Evolutionary conservation across 768 basidiomycete genomes (phyloP), one percentile per base, ranked within the genome.

Genomic region (Myochromella boudieri): DNA sequence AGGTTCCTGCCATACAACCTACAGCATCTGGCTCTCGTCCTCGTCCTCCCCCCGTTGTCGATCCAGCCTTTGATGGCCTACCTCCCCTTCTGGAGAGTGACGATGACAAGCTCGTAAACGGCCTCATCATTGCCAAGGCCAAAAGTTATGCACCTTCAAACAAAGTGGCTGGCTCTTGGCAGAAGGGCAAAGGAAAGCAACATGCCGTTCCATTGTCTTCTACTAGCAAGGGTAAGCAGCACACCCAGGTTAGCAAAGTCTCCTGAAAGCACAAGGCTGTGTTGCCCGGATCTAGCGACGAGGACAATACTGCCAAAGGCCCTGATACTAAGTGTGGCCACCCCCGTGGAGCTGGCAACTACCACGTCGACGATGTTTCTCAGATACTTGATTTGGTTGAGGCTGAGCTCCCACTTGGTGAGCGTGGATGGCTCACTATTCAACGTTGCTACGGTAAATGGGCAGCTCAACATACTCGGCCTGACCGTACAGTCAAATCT

Each of bases 401-500:
- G 34, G 24, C 44, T 1, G 38, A 52, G 27, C 53, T 56, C 18
- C 62, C 62, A 2, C 31, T 60, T 27, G 62, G 63, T 22, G 37
- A 46, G 21, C 36, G 48, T 17, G 52, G 56, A 0, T 64, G 61
- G 61, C 29, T 46, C 4, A 11, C n/a, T n/a, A 43, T 60, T 15
- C 17, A 42, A n/a, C 34, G 34, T 20, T n/a, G 40, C 12, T 60
- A 53, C 32, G 47, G 31, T 20, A 31, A 45, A 29, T 62, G 54
- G 55, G 60, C 60, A 25, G 25, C 29, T 18, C 37, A 28, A 8
- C 26, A 59, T 22, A 38, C 42, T 4, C 40, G 43, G 11, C 51
- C 52, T 11, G 28, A 36, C 14, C 51, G 46, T 34, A n/a, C n/a
- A n/a, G n/a, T n/a, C n/a, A n/a, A n/a, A n/a, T n/a, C n/a, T n/a